Evolutionary conservation across 2,329 filamentous ascomycete genomes (phyloP).

Genomic region (Thielaviopsis punctulata): DNA sequence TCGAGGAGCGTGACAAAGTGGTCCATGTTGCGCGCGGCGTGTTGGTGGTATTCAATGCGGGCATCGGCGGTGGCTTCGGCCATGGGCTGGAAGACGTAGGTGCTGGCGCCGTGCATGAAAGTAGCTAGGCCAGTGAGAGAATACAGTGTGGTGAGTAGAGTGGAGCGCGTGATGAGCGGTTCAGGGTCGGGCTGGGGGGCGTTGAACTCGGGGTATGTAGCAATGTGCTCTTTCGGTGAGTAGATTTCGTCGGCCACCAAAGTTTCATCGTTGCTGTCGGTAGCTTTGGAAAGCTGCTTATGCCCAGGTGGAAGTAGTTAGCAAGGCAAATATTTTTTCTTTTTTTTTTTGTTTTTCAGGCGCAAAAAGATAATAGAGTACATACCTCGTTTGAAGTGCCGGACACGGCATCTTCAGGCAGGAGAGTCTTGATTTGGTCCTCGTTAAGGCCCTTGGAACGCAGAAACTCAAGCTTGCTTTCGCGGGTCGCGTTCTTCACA

Average conservation of each 20-base stretch:
- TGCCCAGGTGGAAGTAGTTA: neutral
- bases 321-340: neutral
- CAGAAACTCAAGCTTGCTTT: conserved; percentile 62
- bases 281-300: neutral
- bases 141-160: conserved; percentile 42
- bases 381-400: neutral
- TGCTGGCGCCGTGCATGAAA: conserved; percentile 53
- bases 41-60: conserved; percentile 34
- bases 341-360: no score
- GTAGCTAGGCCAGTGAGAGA: conserved; percentile 39
- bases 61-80: conserved; percentile 33
- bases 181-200: conserved; percentile 36
- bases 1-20: conserved; percentile 34
- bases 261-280: neutral
- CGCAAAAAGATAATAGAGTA: no score
- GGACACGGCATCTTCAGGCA: conserved; percentile 21
- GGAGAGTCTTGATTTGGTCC: conserved; percentile 49
- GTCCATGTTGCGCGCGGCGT: conserved; percentile 27
- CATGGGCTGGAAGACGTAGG: conserved; percentile 50
- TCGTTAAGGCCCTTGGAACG: conserved; percentile 55
- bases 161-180: conserved; percentile 43
- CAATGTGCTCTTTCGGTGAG: conserved; percentile 37
- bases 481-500: conserved; percentile 49
- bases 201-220: conserved; percentile 56
- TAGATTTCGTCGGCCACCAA: neutral